Percentiles rank a stretch among this genome's conserved stretches.
Conservation (phyloP, 805 yeast genomes). For the Candida wancherniae region DNA sequence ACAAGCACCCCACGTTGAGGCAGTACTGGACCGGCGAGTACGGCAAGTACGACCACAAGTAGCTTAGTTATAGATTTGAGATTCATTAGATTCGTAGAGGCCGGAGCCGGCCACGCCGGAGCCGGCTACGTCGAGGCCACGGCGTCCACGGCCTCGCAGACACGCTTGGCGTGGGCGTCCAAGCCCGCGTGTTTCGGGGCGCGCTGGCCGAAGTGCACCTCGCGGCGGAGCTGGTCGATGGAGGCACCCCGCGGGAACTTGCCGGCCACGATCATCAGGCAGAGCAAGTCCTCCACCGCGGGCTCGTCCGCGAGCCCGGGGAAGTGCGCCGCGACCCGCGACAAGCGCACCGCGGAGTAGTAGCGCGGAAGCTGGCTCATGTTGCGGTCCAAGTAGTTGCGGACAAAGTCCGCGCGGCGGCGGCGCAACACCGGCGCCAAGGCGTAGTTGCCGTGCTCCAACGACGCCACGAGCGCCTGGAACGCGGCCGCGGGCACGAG, state of each 20-base stretch:
- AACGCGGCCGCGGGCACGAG: slow-evolving; percentile 16
- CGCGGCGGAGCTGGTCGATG: slow-evolving; percentile 29
- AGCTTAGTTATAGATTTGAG: background rate
- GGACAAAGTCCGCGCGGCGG: too few relatives aligned
- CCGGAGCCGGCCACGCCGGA: background rate
- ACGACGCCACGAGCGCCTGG: slow-evolving; percentile 11
- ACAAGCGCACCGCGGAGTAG: slow-evolving; percentile 23
- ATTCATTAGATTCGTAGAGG: background rate
- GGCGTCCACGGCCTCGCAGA: slow-evolving; percentile 25
- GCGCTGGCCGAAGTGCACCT: slow-evolving; percentile 22
- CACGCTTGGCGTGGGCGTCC: slow-evolving; percentile 24
- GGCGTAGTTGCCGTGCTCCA: slow-evolving; percentile 10
- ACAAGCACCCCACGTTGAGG: slow-evolving; percentile 18
- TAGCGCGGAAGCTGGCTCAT: slow-evolving; percentile 26
- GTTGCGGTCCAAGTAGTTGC: slow-evolving; percentile 31
- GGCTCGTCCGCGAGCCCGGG: slow-evolving; percentile 7
- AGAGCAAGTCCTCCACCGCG: slow-evolving; percentile 25
- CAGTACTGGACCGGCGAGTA: slow-evolving; percentile 22
- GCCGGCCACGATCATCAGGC: slow-evolving; percentile 31
- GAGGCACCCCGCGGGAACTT: slow-evolving; percentile 27
- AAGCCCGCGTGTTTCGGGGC: slow-evolving; percentile 13
- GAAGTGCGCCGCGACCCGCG: slow-evolving; percentile 19
- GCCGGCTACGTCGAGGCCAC: too few relatives aligned
- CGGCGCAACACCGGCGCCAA: too few relatives aligned
- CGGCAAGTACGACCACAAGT: slow-evolving; percentile 11